Evolutionary conservation across 306 rosid species (phyloP).

Genomic region (Datisca glomerata): DNA sequence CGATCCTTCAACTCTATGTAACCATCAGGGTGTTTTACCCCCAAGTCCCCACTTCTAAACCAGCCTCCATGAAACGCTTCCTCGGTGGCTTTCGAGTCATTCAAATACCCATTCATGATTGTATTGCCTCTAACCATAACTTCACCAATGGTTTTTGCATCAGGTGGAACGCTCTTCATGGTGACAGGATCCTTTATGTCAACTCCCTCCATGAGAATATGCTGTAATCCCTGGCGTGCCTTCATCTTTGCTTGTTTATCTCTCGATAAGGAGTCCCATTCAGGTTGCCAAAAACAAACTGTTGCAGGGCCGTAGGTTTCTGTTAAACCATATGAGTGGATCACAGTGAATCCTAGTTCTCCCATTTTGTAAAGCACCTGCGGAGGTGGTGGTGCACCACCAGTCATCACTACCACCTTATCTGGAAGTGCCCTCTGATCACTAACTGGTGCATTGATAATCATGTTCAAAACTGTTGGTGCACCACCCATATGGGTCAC

Average conservation of each 20-base stretch:
- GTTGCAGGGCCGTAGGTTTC: constrained; percentile 83
- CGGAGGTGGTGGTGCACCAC: constrained; percentile 75
- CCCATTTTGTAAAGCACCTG: constrained; percentile 47
- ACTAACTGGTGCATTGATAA: constrained; percentile 38
- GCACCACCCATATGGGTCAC: constrained; percentile 78
- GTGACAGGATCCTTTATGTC: constrained; percentile 69
- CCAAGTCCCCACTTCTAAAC: constrained; percentile 76
- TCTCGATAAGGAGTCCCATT: constrained; percentile 54
- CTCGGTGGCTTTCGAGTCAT: constrained; percentile 44
- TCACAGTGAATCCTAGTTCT: constrained; percentile 50
- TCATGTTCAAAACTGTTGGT: constrained; percentile 65
- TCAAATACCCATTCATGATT: constrained; percentile 77
- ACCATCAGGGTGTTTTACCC: constrained; percentile 68
- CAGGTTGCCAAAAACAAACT: constrained; percentile 63
- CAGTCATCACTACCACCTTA: constrained; percentile 53
- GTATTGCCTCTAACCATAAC: constrained; percentile 86
- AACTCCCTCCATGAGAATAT: constrained; percentile 55
- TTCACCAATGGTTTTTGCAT: constrained; percentile 76
- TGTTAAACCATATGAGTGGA: constrained; percentile 72
- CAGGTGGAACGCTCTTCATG: constrained; percentile 67
- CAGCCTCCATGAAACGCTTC: constrained; percentile 78
- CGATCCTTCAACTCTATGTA: constrained; percentile 77
- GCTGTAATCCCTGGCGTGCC: constrained; percentile 70
- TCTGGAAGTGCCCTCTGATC: constrained; percentile 43
- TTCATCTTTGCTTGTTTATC: constrained; percentile 48